Conservation (phyloP, 2,329 filamentous ascomycete genomes). For the Xylariaceae sp. region DNA sequence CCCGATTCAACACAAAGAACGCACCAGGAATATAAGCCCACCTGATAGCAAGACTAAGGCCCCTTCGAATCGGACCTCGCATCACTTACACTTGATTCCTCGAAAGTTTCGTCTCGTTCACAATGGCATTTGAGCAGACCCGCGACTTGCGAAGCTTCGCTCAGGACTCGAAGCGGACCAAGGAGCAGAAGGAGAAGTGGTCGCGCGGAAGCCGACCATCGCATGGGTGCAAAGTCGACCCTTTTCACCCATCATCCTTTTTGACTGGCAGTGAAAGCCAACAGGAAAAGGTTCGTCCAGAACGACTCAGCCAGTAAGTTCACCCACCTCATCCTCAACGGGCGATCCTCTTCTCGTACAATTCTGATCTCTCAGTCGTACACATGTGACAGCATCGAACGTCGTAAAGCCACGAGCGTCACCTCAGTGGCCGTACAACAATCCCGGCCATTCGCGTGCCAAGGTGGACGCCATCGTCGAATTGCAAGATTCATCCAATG, state of each 20-base stretch:
- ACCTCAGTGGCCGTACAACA: conserved; percentile 19
- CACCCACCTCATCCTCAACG: too few species aligned
- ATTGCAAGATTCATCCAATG: conserved; percentile 29
- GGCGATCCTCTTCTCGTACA: neutral
- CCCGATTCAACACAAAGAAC: neutral
- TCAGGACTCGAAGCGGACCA: conserved; percentile 39
- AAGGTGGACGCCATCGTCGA: conserved; percentile 32
- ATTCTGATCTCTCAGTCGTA: too few species aligned
- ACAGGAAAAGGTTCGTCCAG: conserved; percentile 32
- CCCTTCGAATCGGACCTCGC: neutral
- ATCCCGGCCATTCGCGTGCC: conserved; percentile 24
- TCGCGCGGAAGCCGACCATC: conserved; percentile 31
- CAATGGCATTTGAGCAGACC: conserved; percentile 26
- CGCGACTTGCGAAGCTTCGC: conserved; percentile 41
- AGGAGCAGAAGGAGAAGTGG: conserved; percentile 40
- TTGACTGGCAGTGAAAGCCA: conserved; percentile 26
- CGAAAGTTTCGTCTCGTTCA: neutral
- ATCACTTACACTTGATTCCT: conserved; percentile 3
- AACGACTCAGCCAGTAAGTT: conserved; percentile 31
- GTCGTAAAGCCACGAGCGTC: conserved; percentile 31
- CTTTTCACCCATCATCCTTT: conserved; percentile 3
- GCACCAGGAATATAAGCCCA: conserved; percentile 5
- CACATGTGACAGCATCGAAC: conserved; percentile 23
- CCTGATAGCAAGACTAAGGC: conserved; percentile 2
- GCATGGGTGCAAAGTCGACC: conserved; percentile 20